Evolutionary conservation across 2,329 filamentous ascomycete genomes (phyloP), one percentile per base, ranked within the genome.

Genomic region (Hypomyces rosellus): DNA sequence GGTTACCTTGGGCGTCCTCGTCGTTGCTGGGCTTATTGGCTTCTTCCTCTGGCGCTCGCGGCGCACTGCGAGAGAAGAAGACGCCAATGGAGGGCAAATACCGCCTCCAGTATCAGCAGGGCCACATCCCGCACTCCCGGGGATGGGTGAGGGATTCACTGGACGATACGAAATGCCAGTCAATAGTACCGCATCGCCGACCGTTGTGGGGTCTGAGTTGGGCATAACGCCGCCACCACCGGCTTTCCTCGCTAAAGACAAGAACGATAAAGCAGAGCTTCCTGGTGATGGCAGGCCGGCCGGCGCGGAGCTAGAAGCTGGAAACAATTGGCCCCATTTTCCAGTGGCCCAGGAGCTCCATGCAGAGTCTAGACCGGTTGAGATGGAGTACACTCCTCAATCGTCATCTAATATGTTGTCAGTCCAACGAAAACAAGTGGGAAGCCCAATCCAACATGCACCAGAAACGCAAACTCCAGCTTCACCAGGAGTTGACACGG

Each of bases 1-100:
- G n/a, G 39, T 53, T 22, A 30, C 43, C 12, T 18, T 53, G n/a
- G 51, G 42, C 5, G 33, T 38, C 18, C 37, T 50, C n/a, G n/a
- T 40, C 6, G 14, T 48, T 16, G n/a, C 38, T 15, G 40, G 48
- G 13, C 25, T 22, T 5, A 16, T 40, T 15, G 38, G 25, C 6
- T 43, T 52, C 15, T 44, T 38, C 16, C 1, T 45, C 15, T 41
- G 42, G 36, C 16, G 16, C 33, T 45, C 33, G 15, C 18, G 18
- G 8, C 12, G 36, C 14, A 15, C 18, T 13, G 30, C n/a, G n/a
- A 34, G 34, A 8, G 34, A 49, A 2, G 6, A 18, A 8, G 40
- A 34, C 11, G 6, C 36, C 5, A 15, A 45, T n/a, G 16, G 16
- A 15, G 22, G 12, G 4, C 34, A 25, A 25, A 36, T 14, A 11